Conservation (phyloP, 2,329 filamentous ascomycete genomes). For the Penicillium freii region DNA sequence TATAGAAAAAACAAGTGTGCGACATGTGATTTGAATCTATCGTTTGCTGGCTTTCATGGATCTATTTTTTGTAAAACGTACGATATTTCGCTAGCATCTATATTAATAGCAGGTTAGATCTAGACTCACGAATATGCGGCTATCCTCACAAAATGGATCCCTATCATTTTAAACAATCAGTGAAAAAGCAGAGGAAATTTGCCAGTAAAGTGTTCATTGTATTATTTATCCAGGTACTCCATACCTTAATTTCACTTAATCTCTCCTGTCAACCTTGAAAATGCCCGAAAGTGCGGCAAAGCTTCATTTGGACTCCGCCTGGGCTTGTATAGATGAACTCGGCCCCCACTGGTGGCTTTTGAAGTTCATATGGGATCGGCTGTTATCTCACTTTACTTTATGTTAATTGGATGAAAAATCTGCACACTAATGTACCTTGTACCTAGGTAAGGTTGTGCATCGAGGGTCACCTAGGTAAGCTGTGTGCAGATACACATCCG, state of each 20-base stretch:
- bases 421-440: background rate
- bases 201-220: background rate
- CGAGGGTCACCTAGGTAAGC: background rate
- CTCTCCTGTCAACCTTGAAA: background rate
- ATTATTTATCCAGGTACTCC: background rate
- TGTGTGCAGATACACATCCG: background rate
- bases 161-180: background rate
- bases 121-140: background rate
- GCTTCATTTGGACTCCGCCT: background rate
- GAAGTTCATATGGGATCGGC: background rate
- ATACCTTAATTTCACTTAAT: background rate
- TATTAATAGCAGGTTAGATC: background rate
- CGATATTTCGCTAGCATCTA: background rate
- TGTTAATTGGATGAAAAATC: background rate
- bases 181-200: background rate
- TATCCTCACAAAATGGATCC: background rate
- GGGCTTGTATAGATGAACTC: conserved; percentile 1
- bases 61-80: background rate
- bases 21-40: background rate
- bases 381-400: background rate
- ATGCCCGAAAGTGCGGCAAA: background rate
- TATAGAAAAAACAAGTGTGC: background rate
- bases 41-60: background rate
- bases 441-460: background rate
- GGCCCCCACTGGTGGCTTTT: background rate